phyloP scores from a whole-genome alignment of 768 basidiomycete genomes.

The Psilocybe cyanescens region DNA sequence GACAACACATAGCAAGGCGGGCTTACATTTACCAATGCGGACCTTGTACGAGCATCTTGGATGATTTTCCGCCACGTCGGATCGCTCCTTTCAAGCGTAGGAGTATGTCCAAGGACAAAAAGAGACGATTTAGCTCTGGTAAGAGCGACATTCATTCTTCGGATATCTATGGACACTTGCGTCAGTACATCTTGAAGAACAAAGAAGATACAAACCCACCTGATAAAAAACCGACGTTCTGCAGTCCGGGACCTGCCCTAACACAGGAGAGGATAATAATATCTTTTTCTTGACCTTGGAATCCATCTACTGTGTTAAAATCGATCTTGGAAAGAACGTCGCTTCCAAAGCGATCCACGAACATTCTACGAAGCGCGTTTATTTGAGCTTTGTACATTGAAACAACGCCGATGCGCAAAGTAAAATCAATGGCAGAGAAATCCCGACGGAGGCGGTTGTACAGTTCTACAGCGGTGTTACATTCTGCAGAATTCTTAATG shows the following conservation, averaged over 20 bases:
- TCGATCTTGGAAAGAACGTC: constrained; percentile 75
- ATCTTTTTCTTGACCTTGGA: constrained; percentile 99
- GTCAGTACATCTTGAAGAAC: neutral
- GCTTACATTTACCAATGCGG: constrained; percentile 66
- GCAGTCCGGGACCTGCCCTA: constrained; percentile 85
- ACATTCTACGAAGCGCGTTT: constrained; percentile 68
- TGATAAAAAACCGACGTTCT: constrained; percentile 85
- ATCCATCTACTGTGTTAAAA: constrained; percentile 98
- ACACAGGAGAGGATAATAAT: constrained; percentile 98
- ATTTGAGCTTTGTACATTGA: constrained; percentile 97
- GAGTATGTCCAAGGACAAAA: constrained; percentile 89
- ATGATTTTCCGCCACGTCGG: constrained; percentile 80
- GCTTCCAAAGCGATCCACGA: constrained; percentile 71
- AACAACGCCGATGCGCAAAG: constrained; percentile 61
- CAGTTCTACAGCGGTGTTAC: constrained; percentile 73
- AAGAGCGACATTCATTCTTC: constrained; percentile 98
- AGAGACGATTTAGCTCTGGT: constrained; percentile 96
- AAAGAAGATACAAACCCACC: constrained; percentile 43
- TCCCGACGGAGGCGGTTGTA: constrained; percentile 73
- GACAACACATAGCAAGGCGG: neutral
- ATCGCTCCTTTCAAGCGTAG: constrained; percentile 89
- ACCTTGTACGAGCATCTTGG: constrained; percentile 70
- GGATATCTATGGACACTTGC: constrained; percentile 50
- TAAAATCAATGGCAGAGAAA: constrained; percentile 52
- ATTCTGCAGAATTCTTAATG: constrained; percentile 76